Evolutionary conservation across 768 basidiomycete species (phyloP).

Genomic region (Pleurotus pulmonarius): DNA sequence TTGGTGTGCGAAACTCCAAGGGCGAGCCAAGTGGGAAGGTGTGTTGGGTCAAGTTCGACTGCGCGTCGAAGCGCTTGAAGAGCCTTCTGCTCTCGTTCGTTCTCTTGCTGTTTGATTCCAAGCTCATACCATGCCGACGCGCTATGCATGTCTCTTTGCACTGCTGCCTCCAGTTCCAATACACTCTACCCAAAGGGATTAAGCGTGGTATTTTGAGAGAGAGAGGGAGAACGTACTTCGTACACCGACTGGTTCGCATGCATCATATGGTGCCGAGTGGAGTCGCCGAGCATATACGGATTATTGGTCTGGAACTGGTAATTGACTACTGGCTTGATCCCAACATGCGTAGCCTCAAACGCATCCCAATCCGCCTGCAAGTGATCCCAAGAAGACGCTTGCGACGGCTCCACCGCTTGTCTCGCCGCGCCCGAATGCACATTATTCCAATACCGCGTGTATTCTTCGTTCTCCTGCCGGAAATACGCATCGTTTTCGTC

Average conservation of each 20-base stretch:
- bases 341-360: conserved; percentile 71
- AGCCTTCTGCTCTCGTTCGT: conserved; percentile 90
- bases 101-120: conserved; percentile 97
- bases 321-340: conserved; percentile 48
- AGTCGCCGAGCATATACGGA: conserved; percentile 69
- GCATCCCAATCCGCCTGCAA: conserved; percentile 79
- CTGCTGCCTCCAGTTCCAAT: conserved; percentile 84
- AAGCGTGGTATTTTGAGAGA: background rate
- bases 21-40: conserved; percentile 84
- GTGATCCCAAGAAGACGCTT: conserved; percentile 50
- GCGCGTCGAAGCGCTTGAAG: conserved; percentile 80
- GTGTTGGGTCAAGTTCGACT: conserved; percentile 73
- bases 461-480: conserved; percentile 67
- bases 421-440: conserved; percentile 20
- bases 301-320: conserved; percentile 80
- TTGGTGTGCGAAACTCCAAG: conserved; percentile 90
- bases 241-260: conserved; percentile 35
- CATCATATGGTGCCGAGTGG: conserved; percentile 46
- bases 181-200: conserved; percentile 55
- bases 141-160: conserved; percentile 71
- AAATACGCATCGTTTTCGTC: conserved; percentile 68
- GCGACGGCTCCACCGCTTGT: conserved; percentile 16
- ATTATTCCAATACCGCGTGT: conserved; percentile 54
- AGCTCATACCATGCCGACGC: conserved; percentile 85
- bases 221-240: conserved; percentile 31